These are phyloP conservation scores for Eucalyptus marginata DNA, from an alignment of 345 rosid genomes.

Conservation along the genomic window DNA sequence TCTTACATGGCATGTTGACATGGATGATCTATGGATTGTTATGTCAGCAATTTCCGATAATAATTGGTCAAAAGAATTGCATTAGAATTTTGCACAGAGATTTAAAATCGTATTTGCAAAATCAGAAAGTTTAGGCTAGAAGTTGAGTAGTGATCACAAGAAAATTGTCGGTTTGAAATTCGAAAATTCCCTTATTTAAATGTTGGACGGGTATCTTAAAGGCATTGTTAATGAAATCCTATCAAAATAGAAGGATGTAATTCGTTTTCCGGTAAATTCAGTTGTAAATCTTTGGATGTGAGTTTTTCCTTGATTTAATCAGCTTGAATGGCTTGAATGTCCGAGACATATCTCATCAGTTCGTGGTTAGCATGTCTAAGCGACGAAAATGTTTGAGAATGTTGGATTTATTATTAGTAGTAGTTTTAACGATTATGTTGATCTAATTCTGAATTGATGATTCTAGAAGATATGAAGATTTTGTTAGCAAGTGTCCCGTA, in stretches of 20 bases:
- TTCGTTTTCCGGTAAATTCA: background rate
- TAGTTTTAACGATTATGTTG: background rate
- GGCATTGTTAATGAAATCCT: background rate
- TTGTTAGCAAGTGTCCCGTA: background rate
- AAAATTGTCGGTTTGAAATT: background rate
- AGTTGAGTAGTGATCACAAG: background rate
- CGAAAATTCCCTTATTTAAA: background rate
- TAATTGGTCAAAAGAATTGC: background rate
- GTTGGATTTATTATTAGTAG: background rate
- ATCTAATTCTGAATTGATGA: background rate
- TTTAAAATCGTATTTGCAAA: rapidly evolving
- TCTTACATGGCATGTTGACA: background rate
- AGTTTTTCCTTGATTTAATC: background rate
- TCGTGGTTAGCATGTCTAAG: background rate
- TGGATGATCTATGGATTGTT: background rate
- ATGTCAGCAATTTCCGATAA: rapidly evolving
- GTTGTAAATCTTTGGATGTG: background rate
- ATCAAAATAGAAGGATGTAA: background rate
- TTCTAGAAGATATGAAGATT: background rate
- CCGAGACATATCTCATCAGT: background rate
- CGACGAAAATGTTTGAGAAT: background rate
- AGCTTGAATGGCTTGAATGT: background rate
- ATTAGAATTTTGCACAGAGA: background rate
- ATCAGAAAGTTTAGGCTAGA: background rate
- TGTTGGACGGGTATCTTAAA: background rate